Conservation (phyloP, 2,329 filamentous ascomycete species). For the Xenoacremonium recifei region DNA sequence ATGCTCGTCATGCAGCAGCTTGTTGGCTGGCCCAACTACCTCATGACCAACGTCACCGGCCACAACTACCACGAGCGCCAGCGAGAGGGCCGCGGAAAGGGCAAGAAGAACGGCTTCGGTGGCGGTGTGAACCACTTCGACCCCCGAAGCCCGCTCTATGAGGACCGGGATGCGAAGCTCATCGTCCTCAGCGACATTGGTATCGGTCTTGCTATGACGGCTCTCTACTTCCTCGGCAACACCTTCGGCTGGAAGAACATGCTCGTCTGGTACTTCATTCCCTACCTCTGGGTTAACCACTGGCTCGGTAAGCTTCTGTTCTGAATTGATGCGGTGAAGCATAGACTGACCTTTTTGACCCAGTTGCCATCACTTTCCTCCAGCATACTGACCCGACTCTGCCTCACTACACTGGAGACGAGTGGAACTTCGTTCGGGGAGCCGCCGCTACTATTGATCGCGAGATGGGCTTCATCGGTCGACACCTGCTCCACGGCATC, state of each 20-base stretch:
- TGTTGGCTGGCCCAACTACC: conserved; percentile 89
- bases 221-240: conserved; percentile 68
- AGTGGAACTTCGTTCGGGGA: conserved; percentile 92
- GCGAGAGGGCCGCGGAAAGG: conserved; percentile 86
- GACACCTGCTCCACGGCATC: conserved; percentile 88
- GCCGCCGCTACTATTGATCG: conserved; percentile 95
- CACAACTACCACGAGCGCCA: conserved; percentile 94
- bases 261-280: conserved; percentile 90
- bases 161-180: conserved; percentile 84
- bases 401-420: conserved; percentile 82
- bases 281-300: conserved; percentile 98
- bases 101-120: conserved; percentile 81
- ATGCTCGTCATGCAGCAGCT: conserved; percentile 83
- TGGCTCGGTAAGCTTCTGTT: conserved; percentile 77
- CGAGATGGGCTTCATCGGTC: conserved; percentile 94
- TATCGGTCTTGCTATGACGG: conserved; percentile 59
- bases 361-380: conserved; percentile 94
- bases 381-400: conserved; percentile 95
- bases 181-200: conserved; percentile 87
- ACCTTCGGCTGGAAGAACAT: conserved; percentile 84
- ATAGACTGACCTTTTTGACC: not conserved
- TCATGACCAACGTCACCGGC: conserved; percentile 88
- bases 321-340: not conserved
- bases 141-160: conserved; percentile 83
- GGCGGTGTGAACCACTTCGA: conserved; percentile 94